phyloP scores from a whole-genome alignment of 2,329 filamentous ascomycete genomes.

The Triangularia verruculosa region DNA sequence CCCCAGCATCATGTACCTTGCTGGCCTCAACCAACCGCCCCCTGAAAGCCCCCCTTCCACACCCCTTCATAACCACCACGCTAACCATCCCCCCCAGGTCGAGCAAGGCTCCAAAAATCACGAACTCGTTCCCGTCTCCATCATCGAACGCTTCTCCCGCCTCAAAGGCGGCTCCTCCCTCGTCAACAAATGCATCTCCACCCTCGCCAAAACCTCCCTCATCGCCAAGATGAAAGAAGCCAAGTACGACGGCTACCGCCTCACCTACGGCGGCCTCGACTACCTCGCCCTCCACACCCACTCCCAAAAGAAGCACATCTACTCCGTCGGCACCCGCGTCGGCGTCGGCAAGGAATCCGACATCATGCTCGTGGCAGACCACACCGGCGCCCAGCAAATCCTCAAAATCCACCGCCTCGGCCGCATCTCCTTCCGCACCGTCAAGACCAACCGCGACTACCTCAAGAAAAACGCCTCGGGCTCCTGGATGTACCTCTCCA shows the following conservation, averaged over 20 bases:
- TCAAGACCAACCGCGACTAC: conserved; percentile 95
- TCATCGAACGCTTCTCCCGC: conserved; percentile 82
- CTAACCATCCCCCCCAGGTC: conserved; percentile 56
- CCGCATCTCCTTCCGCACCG: conserved; percentile 92
- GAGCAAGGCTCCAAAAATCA: conserved; percentile 95
- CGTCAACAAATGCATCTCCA: conserved; percentile 83
- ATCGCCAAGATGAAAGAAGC: conserved; percentile 93
- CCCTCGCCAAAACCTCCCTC: conserved; percentile 84
- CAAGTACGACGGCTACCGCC: conserved; percentile 93
- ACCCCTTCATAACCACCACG: neutral
- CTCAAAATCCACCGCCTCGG: conserved; percentile 96
- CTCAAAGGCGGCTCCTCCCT: conserved; percentile 74
- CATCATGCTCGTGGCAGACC: conserved; percentile 87
- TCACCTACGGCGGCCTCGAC: conserved; percentile 95
- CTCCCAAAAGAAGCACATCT: conserved; percentile 73
- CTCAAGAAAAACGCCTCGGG: conserved; percentile 66
- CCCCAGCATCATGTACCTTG: conserved; percentile 28
- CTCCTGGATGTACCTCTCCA: conserved; percentile 98
- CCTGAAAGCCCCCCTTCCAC: conserved; percentile 27
- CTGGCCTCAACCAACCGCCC: conserved; percentile 5
- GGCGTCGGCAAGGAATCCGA: conserved; percentile 98
- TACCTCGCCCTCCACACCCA: conserved; percentile 95
- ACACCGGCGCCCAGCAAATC: conserved; percentile 72
- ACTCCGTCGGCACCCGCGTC: conserved; percentile 90
- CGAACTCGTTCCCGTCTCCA: conserved; percentile 86